phyloP scores from a whole-genome alignment of 768 basidiomycete species.

The Lentinula aciculospora region DNA sequence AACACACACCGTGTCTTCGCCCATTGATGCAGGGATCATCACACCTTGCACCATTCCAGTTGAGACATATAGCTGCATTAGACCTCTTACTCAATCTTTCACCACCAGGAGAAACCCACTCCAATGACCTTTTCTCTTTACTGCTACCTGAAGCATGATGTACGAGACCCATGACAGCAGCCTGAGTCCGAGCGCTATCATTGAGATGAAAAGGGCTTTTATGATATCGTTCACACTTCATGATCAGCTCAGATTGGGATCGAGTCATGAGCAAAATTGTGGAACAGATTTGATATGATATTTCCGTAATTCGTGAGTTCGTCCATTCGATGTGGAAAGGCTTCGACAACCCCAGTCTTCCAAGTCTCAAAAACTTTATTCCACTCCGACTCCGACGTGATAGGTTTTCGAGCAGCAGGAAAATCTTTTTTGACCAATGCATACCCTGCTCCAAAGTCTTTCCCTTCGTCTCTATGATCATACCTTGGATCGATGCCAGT shows the following conservation, averaged over 20 bases:
- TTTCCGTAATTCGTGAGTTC: background rate
- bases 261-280: background rate
- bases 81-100: background rate
- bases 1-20: constrained; percentile 11
- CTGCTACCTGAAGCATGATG: background rate
- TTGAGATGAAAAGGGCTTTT: background rate
- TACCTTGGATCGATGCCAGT: background rate
- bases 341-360: background rate
- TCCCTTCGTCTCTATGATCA: background rate
- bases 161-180: background rate
- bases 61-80: constrained; percentile 6
- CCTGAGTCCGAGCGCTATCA: background rate
- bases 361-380: background rate
- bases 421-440: background rate
- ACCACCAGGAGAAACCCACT: background rate
- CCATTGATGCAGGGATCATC: constrained; percentile 9
- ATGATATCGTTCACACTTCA: background rate
- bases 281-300: background rate
- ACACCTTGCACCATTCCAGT: constrained; percentile 13
- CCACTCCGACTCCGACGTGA: background rate
- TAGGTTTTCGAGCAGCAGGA: background rate
- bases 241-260: background rate
- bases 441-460: background rate
- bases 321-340: background rate
- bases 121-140: background rate